Conservation (phyloP, 169 alveolate genomes). For the Plasmodium ovale region DNA sequence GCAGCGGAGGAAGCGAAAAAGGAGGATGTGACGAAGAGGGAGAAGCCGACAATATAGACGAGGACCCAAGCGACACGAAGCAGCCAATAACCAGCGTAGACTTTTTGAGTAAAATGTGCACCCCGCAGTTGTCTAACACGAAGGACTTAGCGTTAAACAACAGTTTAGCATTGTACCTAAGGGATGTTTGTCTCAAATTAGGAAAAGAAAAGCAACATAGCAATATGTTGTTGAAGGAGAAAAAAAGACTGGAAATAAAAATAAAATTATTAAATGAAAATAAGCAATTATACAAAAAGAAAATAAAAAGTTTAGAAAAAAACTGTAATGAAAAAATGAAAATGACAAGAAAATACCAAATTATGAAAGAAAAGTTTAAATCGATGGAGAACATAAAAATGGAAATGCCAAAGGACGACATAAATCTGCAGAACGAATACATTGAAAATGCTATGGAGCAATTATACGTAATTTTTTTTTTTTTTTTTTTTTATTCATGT, state of each 20-base stretch:
- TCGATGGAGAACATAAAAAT: constrained; percentile 8
- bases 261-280: constrained; percentile 14
- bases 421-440: constrained; percentile 23
- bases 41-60: not conserved
- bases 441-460: constrained; percentile 60
- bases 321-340: constrained; percentile 18
- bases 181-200: constrained; percentile 27
- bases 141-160: constrained; percentile 4
- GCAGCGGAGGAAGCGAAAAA: not conserved
- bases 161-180: constrained; percentile 22
- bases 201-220: constrained; percentile 60
- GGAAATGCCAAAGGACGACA: constrained; percentile 27
- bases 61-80: not conserved
- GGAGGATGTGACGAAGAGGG: not conserved
- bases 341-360: constrained; percentile 21
- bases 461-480: constrained; percentile 23
- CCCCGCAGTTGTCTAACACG: not conserved
- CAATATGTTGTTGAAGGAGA: constrained; percentile 20
- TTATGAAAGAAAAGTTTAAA: constrained; percentile 21
- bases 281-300: constrained; percentile 13
- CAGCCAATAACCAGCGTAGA: not conserved
- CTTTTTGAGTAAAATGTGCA: not conserved
- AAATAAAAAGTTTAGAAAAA: constrained; percentile 40
- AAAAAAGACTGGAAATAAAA: constrained; percentile 23
- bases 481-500: not conserved